These are phyloP conservation scores for Ulvella scutata DNA, from an alignment of 139 green algal species.

Conservation along the genomic window DNA sequence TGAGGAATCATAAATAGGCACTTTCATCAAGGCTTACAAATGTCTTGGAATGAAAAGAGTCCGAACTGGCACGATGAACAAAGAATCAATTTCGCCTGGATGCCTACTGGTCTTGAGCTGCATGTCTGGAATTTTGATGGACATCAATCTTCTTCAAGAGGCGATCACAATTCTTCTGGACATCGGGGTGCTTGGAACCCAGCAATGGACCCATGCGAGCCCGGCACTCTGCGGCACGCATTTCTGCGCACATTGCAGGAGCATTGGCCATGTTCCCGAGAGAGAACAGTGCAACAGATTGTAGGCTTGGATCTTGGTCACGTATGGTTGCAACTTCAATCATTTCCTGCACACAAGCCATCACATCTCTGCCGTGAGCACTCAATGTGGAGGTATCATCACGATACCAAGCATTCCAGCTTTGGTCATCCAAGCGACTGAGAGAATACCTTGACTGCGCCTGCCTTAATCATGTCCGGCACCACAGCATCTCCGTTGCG, in stretches of 20 bases:
- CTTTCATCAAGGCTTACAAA: no score
- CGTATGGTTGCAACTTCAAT: background rate
- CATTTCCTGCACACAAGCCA: constrained; percentile 4
- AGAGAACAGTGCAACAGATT: constrained; percentile 78
- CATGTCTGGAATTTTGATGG: no score
- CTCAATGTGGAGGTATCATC: background rate
- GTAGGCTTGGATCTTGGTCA: constrained; percentile 24
- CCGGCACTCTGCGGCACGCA: background rate
- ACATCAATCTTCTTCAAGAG: background rate
- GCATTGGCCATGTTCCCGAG: constrained; percentile 66
- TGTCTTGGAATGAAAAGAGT: no score
- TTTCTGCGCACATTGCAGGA: background rate
- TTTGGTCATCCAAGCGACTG: background rate
- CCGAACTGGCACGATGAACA: no score
- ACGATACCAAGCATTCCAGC: background rate
- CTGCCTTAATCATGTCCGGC: constrained; percentile 42
- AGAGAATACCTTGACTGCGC: constrained; percentile 8
- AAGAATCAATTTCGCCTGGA: no score
- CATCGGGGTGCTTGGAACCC: background rate
- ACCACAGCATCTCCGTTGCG: constrained; percentile 65
- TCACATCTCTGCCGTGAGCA: background rate
- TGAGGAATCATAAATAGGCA: no score
- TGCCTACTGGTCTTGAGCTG: no score
- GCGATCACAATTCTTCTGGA: background rate
- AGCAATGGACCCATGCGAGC: background rate